These are phyloP conservation scores for Aurifilum marmelostoma DNA, from an alignment of 2,329 filamentous ascomycete genomes.

Conservation along the genomic window DNA sequence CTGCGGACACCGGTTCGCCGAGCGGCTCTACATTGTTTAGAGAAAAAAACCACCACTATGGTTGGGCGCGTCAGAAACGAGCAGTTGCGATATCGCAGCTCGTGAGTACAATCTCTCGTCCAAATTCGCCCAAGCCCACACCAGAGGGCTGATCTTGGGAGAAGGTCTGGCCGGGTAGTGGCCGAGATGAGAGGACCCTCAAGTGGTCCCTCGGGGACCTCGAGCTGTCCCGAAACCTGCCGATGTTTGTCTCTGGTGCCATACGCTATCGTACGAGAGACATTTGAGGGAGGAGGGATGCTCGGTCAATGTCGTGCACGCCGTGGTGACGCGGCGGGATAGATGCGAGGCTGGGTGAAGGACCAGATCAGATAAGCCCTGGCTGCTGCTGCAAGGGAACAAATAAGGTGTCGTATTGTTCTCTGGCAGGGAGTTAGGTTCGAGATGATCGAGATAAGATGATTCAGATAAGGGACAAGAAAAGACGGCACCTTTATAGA, in stretches of 20 bases:
- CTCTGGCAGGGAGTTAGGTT: background rate
- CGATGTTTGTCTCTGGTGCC: background rate
- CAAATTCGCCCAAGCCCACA: background rate
- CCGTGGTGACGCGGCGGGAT: background rate
- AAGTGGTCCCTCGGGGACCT: background rate
- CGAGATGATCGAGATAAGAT: background rate
- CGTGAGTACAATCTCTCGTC: too few species aligned
- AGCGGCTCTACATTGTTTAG: conserved; percentile 4
- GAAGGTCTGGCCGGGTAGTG: conserved; percentile 1
- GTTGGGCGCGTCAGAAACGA: background rate
- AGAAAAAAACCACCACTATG: background rate
- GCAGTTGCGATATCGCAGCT: conserved; percentile 26
- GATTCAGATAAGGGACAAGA: background rate
- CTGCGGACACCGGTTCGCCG: conserved; percentile 19
- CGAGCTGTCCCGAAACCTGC: background rate
- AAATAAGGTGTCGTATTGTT: too few species aligned
- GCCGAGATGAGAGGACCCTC: conserved; percentile 13
- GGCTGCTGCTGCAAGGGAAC: too few species aligned
- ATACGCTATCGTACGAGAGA: background rate
- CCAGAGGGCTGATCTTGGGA: background rate
- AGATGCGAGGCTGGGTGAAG: background rate
- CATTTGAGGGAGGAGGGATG: background rate
- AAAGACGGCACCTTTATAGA: background rate
- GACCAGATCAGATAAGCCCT: background rate
- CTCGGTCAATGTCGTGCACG: background rate